These are phyloP conservation scores for Calonectria pseudoturangicola DNA, from an alignment of 2,329 filamentous ascomycete genomes.

Conservation along the genomic window DNA sequence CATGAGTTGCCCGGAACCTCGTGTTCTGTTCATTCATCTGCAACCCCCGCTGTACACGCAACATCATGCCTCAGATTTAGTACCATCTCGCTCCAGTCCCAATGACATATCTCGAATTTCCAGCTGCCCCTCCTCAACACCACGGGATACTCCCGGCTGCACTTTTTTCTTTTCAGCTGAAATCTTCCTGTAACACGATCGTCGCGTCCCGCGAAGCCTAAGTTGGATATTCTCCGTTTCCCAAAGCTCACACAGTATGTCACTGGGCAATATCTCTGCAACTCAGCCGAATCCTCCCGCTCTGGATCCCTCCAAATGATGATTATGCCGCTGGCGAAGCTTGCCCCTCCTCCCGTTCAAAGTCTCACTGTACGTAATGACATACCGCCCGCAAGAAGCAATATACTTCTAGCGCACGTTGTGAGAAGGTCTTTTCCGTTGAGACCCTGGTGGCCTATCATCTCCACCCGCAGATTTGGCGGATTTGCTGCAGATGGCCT, in stretches of 20 bases:
- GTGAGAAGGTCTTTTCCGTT: slow-evolving; percentile 1
- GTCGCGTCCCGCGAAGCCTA: background rate
- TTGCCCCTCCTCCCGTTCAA: background rate
- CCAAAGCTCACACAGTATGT: background rate
- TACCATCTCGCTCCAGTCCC: background rate
- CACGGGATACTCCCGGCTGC: slow-evolving; percentile 6
- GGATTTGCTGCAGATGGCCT: slow-evolving; percentile 19
- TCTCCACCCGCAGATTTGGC: slow-evolving; percentile 29
- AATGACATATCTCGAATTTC: background rate
- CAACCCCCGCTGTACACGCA: slow-evolving; percentile 20
- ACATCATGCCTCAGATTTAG: slow-evolving; percentile 10
- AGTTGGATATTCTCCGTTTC: background rate
- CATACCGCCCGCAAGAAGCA: slow-evolving; percentile 13
- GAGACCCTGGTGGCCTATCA: slow-evolving; percentile 25
- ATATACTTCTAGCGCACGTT: background rate
- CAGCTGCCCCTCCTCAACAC: background rate
- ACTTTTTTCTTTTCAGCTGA: slow-evolving; percentile 7
- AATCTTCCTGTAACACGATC: background rate
- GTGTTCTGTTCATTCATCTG: slow-evolving; percentile 2
- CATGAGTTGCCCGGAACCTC: background rate
- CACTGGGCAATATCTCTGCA: slow-evolving; percentile 1
- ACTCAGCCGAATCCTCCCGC: background rate
- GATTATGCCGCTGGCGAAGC: background rate
- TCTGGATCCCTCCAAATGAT: background rate
- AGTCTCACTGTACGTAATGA: background rate